A percentile compares a stretch with the other conserved stretches of the same genome.
Evolutionary conservation across 352 stramenopile species (phyloP).

Genomic region (Globisporangium paddicum): DNA sequence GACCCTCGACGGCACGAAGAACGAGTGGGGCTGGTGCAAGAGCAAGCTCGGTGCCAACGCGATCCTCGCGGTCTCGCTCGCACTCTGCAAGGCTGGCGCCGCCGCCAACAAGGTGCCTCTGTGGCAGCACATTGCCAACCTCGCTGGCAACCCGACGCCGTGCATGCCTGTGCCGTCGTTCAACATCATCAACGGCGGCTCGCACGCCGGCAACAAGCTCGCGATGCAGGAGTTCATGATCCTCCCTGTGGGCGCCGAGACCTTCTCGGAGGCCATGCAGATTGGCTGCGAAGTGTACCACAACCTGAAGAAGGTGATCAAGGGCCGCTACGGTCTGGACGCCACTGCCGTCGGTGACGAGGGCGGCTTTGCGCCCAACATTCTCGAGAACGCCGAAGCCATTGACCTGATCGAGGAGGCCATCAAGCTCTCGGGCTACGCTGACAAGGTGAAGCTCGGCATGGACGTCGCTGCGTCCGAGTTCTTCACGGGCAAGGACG

Average conservation of each 20-base stretch:
- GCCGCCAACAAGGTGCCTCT: constrained; percentile 94
- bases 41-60: constrained; percentile 98
- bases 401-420: constrained; percentile 98
- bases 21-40: constrained; percentile 95
- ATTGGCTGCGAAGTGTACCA: constrained; percentile 99
- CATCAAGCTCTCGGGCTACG: constrained; percentile 95
- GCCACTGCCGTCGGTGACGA: constrained; percentile 99
- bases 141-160: constrained; percentile 94
- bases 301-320: constrained; percentile 99
- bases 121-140: constrained; percentile 97
- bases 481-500: constrained; percentile 94
- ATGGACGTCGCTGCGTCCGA: constrained; percentile 98
- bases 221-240: constrained; percentile 99
- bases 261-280: constrained; percentile 95
- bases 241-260: constrained; percentile 88
- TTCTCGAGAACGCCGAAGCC: constrained; percentile 95
- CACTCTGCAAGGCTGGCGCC: constrained; percentile 95
- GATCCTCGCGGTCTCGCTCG: constrained; percentile 98
- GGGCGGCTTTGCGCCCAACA: constrained; percentile 97
- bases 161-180: constrained; percentile 97
- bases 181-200: constrained; percentile 99
- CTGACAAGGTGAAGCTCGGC: constrained; percentile 94
- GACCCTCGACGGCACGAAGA: constrained; percentile 96
- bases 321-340: constrained; percentile 97
- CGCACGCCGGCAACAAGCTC: constrained; percentile 98